Evolutionary conservation across 495 filamentous ascomycete genomes (phyloP).

Genomic region (Penicillium chermesinum): DNA sequence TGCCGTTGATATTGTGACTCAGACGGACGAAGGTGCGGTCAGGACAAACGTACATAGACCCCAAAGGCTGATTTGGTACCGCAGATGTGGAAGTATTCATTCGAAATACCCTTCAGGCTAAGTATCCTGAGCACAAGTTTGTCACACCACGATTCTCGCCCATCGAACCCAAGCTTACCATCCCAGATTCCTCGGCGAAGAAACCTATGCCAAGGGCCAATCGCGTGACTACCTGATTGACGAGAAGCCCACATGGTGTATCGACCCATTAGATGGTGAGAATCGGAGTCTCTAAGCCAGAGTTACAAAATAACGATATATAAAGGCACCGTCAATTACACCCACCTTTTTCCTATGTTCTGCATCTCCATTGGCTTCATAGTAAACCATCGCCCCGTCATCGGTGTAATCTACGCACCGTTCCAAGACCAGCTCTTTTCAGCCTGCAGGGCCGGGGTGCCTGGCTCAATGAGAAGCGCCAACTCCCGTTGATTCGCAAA

Average conservation of each 20-base stretch:
- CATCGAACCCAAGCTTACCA: background rate
- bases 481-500: conserved; percentile 52
- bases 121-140: conserved; percentile 59
- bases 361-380: conserved; percentile 64
- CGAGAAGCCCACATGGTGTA: conserved; percentile 59
- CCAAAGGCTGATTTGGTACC: conserved; percentile 29
- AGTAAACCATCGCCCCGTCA: conserved; percentile 48
- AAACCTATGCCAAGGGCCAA: conserved; percentile 57
- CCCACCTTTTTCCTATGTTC: conserved; percentile 69
- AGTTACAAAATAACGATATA: background rate
- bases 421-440: conserved; percentile 61
- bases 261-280: conserved; percentile 61
- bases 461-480: conserved; percentile 59
- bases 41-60: background rate
- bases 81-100: conserved; percentile 65
- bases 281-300: background rate
- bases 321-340: conserved; percentile 62
- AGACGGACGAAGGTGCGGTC: conserved; percentile 57
- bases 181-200: conserved; percentile 64
- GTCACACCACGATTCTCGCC: conserved; percentile 10
- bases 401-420: conserved; percentile 64
- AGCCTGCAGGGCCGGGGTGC: conserved; percentile 56
- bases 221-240: conserved; percentile 58
- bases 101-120: conserved; percentile 45
- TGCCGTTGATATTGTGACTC: conserved; percentile 66